Conservation (phyloP, 177 flowering plant genomes). For the Vitis hybrid region DNA sequence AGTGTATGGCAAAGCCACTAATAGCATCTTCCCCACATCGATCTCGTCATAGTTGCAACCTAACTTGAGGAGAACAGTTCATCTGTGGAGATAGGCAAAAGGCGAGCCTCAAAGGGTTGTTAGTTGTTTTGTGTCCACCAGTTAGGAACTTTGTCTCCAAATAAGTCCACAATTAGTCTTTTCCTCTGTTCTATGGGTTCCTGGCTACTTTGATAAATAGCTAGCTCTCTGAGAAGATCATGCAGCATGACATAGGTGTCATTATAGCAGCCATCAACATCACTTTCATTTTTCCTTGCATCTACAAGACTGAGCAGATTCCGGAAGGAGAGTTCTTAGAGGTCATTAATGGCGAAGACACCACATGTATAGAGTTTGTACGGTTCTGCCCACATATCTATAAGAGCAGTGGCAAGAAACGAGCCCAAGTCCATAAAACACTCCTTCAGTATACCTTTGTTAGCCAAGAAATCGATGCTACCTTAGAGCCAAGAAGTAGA, state of each 20-base stretch:
- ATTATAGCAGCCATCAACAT: conserved; percentile 29
- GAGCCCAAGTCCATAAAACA: no score
- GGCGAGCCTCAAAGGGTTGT: conserved; percentile 21
- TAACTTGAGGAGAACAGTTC: no score
- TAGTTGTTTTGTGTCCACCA: conserved; percentile 21
- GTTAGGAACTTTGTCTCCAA: conserved; percentile 32
- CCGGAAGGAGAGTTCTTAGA: conserved; percentile 22
- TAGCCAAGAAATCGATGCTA: not conserved
- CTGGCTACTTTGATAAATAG: conserved; percentile 26
- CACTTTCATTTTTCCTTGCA: conserved; percentile 27
- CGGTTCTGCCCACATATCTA: conserved; percentile 29
- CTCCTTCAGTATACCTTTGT: no score
- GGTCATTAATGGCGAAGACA: conserved; percentile 6
- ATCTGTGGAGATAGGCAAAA: conserved; percentile 45
- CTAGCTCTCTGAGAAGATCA: conserved; percentile 53
- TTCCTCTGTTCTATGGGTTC: conserved; percentile 23
- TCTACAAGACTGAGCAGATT: conserved; percentile 21
- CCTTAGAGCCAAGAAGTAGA: conserved; percentile 26
- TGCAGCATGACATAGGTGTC: conserved; percentile 38
- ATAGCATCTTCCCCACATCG: no score
- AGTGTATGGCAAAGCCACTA: no score
- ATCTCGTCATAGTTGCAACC: no score
- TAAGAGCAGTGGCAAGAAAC: conserved; percentile 14
- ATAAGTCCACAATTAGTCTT: conserved; percentile 32
- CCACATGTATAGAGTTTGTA: conserved; percentile 21